Percentiles rank a stretch among this genome's conserved stretches.
These are phyloP conservation scores for Rutidosis leptorrhynchoides DNA, from an alignment of 129 eudicot species.

Conservation along the genomic window DNA sequence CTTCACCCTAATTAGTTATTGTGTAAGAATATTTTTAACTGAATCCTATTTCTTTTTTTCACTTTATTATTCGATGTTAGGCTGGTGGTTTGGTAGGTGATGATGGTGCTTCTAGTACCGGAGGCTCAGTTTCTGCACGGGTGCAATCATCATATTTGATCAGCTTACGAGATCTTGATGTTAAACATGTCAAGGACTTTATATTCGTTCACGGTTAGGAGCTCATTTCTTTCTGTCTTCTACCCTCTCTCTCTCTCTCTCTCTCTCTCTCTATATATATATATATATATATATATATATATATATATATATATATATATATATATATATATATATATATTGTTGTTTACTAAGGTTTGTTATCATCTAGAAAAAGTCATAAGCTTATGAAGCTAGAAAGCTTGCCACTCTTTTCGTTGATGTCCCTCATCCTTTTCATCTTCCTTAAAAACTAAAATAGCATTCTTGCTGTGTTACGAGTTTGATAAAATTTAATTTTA, in stretches of 20 bases:
- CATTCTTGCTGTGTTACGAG: conserved; percentile 15
- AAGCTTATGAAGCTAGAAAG: background rate
- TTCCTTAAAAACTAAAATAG: background rate
- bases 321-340: too few relatives aligned
- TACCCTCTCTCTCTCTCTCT: background rate
- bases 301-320: too few relatives aligned
- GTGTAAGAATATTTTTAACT: background rate
- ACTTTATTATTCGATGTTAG: conserved; percentile 45
- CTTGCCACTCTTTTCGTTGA: background rate
- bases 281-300: too few relatives aligned
- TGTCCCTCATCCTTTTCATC: background rate
- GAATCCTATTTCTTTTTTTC: conserved; percentile 5
- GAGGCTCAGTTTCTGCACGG: conserved; percentile 71
- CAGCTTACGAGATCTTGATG: conserved; percentile 68
- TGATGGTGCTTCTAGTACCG: conserved; percentile 58
- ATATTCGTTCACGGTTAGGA: conserved; percentile 80
- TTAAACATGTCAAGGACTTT: conserved; percentile 92
- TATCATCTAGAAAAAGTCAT: background rate
- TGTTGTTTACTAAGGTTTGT: background rate
- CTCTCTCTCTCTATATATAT: background rate
- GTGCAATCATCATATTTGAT: conserved; percentile 77
- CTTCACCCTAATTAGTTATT: background rate
- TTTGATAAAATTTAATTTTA: conserved; percentile 25
- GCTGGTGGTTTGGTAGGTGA: conserved; percentile 89
- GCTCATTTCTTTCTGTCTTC: background rate